Percentiles rank a stretch among this genome's conserved stretches.
These are phyloP conservation scores for Pseudogymnoascus sp. DNA, from an alignment of 2,329 filamentous ascomycete genomes.

Conservation along the genomic window DNA sequence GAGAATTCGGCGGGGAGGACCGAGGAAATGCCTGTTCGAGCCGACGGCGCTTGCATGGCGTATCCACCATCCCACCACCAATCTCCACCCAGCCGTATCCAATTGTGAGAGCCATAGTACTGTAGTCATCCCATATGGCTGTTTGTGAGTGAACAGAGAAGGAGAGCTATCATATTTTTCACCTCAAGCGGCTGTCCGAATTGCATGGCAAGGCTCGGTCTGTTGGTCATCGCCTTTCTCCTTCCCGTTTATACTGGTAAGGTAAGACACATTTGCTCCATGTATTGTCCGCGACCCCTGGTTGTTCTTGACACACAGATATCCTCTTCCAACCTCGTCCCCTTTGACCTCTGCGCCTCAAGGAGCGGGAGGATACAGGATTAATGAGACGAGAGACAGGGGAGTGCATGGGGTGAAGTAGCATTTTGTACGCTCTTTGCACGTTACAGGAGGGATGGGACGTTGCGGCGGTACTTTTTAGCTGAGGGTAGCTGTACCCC, in stretches of 20 bases:
- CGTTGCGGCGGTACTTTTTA: background rate
- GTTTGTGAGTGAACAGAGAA: background rate
- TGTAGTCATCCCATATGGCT: constrained; percentile 4
- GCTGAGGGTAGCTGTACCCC: background rate
- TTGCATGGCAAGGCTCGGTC: background rate
- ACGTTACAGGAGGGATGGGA: background rate
- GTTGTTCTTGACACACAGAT: constrained; percentile 6
- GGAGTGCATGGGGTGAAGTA: background rate
- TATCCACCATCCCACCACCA: background rate
- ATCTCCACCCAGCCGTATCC: background rate
- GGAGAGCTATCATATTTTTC: background rate
- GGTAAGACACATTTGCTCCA: background rate
- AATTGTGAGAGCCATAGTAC: background rate
- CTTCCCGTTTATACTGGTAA: background rate
- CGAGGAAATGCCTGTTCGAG: background rate
- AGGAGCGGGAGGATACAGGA: background rate
- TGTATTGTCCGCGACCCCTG: background rate
- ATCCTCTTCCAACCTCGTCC: background rate
- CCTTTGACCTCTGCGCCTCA: background rate
- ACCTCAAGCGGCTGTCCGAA: background rate
- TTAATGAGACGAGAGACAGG: background rate
- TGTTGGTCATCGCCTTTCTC: background rate
- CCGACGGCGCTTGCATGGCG: background rate
- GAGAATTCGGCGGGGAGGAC: constrained; percentile 2
- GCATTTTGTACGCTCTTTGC: background rate